Conservation (phyloP, 169 alveolate species). For the Cytauxzoon felis region DNA sequence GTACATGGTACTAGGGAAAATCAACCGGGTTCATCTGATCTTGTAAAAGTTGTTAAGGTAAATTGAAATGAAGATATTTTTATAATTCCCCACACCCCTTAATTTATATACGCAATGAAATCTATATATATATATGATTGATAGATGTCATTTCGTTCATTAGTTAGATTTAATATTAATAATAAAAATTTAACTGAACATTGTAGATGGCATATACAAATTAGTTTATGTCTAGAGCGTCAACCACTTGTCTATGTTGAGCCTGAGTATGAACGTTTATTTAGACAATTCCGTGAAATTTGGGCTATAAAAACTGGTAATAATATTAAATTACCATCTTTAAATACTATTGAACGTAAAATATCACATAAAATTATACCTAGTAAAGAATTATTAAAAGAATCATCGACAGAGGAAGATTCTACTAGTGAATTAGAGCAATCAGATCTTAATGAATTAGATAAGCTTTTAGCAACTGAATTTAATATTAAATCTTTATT, state of each 20-base stretch:
- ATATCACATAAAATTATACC: slow-evolving; percentile 49
- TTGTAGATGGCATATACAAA: slow-evolving; percentile 48
- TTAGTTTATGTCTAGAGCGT: slow-evolving; percentile 51
- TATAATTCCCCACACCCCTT: not conserved
- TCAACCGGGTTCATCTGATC: slow-evolving; percentile 89
- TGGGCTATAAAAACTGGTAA: slow-evolving; percentile 38
- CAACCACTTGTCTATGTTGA: slow-evolving; percentile 55
- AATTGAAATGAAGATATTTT: slow-evolving; percentile 14
- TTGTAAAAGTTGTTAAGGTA: slow-evolving; percentile 84
- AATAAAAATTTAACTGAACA: slow-evolving; percentile 35
- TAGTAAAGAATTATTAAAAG: slow-evolving; percentile 18
- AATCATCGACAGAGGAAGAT: not conserved
- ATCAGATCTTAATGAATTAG: slow-evolving; percentile 28
- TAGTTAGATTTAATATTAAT: not conserved
- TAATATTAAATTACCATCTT: slow-evolving; percentile 42
- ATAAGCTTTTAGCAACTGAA: slow-evolving; percentile 32
- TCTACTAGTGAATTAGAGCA: slow-evolving; percentile 7
- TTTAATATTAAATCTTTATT: slow-evolving; percentile 8
- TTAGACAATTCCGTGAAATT: slow-evolving; percentile 32
- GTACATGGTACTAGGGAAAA: slow-evolving; percentile 93
- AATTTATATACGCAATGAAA: not conserved
- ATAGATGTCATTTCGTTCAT: not conserved
- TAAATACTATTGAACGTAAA: slow-evolving; percentile 51
- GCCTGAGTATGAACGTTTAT: slow-evolving; percentile 9
- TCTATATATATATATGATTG: too few relatives aligned